These are phyloP conservation scores for Boletus reticulatus DNA, from an alignment of 768 basidiomycete genomes.

Conservation along the genomic window DNA sequence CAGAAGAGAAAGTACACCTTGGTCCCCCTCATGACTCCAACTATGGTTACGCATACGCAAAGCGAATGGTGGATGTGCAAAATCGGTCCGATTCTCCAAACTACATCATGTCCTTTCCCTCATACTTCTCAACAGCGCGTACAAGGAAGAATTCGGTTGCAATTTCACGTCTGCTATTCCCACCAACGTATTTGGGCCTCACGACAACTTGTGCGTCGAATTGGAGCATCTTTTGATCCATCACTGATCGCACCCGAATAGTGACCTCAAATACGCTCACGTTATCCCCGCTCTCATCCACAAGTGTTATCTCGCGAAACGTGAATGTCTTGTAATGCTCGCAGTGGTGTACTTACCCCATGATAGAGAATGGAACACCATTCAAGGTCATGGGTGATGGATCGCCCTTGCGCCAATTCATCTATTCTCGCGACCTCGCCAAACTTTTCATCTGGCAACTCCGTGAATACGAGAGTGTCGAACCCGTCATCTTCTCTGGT, in stretches of 20 bases:
- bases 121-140: constrained; percentile 56
- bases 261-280: constrained; percentile 87
- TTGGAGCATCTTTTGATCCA: not conserved
- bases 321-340: constrained; percentile 37
- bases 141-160: constrained; percentile 92
- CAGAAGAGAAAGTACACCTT: constrained; percentile 88
- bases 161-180: constrained; percentile 97
- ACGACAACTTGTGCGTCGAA: constrained; percentile 81
- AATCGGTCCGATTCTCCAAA: constrained; percentile 65
- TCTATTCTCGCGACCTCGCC: constrained; percentile 94
- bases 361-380: constrained; percentile 71
- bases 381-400: constrained; percentile 90
- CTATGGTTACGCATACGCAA: constrained; percentile 96
- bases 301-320: constrained; percentile 89
- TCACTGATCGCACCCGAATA: constrained; percentile 29
- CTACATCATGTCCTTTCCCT: not conserved
- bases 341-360: not conserved
- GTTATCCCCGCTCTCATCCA: constrained; percentile 95
- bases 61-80: constrained; percentile 92
- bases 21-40: constrained; percentile 94
- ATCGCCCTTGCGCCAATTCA: constrained; percentile 94
- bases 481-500: constrained; percentile 92
- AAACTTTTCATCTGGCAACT: constrained; percentile 94
- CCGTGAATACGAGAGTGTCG: constrained; percentile 87
- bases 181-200: constrained; percentile 93